Evolutionary conservation across 1,139 yeast species (phyloP), one percentile per base, ranked within the genome.

Genomic region (Blastobotrys arbuscula): DNA sequence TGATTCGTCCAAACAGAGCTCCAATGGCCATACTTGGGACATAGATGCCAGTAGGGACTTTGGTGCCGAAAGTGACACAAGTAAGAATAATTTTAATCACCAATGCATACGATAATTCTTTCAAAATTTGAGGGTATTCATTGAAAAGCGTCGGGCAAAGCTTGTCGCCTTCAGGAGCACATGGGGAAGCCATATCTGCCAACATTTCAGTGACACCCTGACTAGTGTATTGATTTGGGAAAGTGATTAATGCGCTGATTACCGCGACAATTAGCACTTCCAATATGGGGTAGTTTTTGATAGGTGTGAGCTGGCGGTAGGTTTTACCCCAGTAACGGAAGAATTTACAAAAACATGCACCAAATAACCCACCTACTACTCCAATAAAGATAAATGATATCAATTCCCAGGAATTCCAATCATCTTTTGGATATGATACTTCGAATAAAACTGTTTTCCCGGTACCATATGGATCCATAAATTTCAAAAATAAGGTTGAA

Each of bases 21-120:
- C 87, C 87, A 48, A 76, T 71, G 1, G 80, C 83, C 85, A 81
- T 79, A 1, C 84, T 77, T 1, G 87, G 87, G 0, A 81, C 82
- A 59, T 81, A 81, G 20, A 81, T 77, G 20, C 87, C 87, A 48
- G 81, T 75, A 0, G 87, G 87, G 2, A 81, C 68, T 57, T 79
- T 81, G 49, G 79, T 63, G 1, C 87, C 87, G 62, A 79, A 78
- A 0, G 84, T 78, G 10, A 79, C 60, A 26, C 75, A 69, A 0
- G 84, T 79, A 31, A 80, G 64, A 1, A 72, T 48, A 0, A 75
- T 56, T 55, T 79, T 80, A 43, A 76, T 66, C 1, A 69, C 53
- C 42, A 80, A 66, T 2, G 83, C 84, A 56, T 64, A 61, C 1
- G 59, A 48, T 12, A 80, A 64, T 1, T 69, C 60, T 8, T 59